A percentile compares a stretch with the other conserved stretches of the same genome.
These are phyloP conservation scores for Nakaseomyces kungkrabaensis DNA, from an alignment of 1,139 yeast genomes.

Conservation along the genomic window DNA sequence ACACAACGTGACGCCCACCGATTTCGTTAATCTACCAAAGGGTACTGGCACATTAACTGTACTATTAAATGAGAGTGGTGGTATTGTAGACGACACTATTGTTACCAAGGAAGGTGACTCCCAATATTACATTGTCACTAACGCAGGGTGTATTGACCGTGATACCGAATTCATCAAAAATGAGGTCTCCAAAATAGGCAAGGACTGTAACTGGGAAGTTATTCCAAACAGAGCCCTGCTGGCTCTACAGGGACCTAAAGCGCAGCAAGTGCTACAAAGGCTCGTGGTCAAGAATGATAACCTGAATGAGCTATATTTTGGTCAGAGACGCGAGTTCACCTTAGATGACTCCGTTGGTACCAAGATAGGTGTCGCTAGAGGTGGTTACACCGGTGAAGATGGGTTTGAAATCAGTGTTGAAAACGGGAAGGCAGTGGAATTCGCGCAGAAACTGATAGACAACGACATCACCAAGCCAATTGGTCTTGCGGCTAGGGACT, in stretches of 20 bases:
- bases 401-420: slow-evolving; percentile 91
- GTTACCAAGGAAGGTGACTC: slow-evolving; percentile 77
- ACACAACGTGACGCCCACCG: slow-evolving; percentile 79
- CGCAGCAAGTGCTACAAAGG: slow-evolving; percentile 55
- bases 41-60: slow-evolving; percentile 70
- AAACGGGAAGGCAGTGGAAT: slow-evolving; percentile 45
- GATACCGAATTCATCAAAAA: slow-evolving; percentile 55
- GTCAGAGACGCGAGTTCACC: slow-evolving; percentile 51
- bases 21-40: slow-evolving; percentile 45
- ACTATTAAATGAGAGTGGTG: slow-evolving; percentile 60
- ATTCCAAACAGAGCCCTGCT: slow-evolving; percentile 63
- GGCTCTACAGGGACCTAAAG: slow-evolving; percentile 88
- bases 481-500: slow-evolving; percentile 95
- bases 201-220: slow-evolving; percentile 46
- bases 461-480: slow-evolving; percentile 62
- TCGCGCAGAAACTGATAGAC: slow-evolving; percentile 55
- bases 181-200: slow-evolving; percentile 30
- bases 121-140: slow-evolving; percentile 82
- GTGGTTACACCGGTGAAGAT: slow-evolving; percentile 98
- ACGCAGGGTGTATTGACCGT: slow-evolving; percentile 87
- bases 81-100: slow-evolving; percentile 82
- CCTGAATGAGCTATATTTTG: slow-evolving; percentile 59
- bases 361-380: slow-evolving; percentile 66
- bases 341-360: slow-evolving; percentile 33
- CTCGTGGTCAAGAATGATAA: slow-evolving; percentile 40